Evolutionary conservation across 2,329 filamentous ascomycete species (phyloP).

Genomic region (Achaetomium macrosporum): DNA sequence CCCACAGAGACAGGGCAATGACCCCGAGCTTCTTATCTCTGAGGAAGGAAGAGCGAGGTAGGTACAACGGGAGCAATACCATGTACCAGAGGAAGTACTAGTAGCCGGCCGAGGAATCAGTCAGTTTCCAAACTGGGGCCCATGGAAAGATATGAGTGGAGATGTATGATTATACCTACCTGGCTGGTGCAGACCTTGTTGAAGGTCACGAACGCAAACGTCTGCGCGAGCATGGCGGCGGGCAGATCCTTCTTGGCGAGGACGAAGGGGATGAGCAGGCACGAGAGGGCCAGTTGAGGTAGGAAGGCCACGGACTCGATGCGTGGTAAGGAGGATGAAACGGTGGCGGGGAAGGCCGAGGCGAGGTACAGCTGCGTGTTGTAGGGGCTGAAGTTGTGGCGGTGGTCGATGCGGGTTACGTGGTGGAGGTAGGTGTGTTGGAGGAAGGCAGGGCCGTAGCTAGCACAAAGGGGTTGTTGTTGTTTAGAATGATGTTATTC

Average conservation of each 20-base stretch:
- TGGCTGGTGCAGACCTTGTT: constrained; percentile 99
- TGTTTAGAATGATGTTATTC: neutral
- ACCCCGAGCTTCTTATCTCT: constrained; percentile 55
- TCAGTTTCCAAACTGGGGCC: too few species aligned
- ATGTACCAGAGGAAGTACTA: constrained; percentile 99
- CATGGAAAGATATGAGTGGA: neutral
- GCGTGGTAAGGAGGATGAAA: constrained; percentile 25
- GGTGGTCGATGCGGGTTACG: constrained; percentile 85
- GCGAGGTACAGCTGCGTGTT: constrained; percentile 85
- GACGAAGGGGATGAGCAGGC: constrained; percentile 61
- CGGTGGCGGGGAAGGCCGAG: constrained; percentile 51
- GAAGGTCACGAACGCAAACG: constrained; percentile 93
- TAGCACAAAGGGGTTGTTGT: constrained; percentile 1
- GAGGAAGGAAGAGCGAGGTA: constrained; percentile 72
- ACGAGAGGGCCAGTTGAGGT: constrained; percentile 77
- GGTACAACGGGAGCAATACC: constrained; percentile 84
- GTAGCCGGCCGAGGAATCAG: too few species aligned
- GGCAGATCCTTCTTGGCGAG: constrained; percentile 78
- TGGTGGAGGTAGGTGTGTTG: constrained; percentile 92
- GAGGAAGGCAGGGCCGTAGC: constrained; percentile 73
- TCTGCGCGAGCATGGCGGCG: constrained; percentile 85
- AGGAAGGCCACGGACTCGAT: constrained; percentile 81
- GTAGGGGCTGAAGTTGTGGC: constrained; percentile 97
- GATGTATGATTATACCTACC: constrained; percentile 45
- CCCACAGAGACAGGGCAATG: constrained; percentile 64